Evolutionary conservation across 441 rosid genomes (phyloP).

Genomic region (Cnidoscolus chayamansa): DNA sequence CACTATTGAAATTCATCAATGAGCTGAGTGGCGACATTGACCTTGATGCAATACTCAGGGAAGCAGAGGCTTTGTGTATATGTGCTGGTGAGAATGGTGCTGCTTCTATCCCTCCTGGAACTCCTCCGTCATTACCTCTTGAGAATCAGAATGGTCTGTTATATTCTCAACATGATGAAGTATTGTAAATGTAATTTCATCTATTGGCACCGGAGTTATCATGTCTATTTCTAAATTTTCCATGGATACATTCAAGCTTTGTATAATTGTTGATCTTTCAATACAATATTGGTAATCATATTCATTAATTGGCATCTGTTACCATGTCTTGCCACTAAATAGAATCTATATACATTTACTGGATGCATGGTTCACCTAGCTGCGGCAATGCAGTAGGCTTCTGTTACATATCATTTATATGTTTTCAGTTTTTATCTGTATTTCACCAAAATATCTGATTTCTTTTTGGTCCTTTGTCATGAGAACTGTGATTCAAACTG

Average conservation of each 20-base stretch:
- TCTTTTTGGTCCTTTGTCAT: neutral
- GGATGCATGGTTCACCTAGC: neutral
- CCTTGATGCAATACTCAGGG: conserved; percentile 67
- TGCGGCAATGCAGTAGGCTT: neutral
- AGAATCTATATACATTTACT: neutral
- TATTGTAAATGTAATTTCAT: conserved; percentile 44
- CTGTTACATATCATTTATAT: neutral
- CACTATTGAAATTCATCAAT: conserved; percentile 88
- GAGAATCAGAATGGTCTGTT: conserved; percentile 43
- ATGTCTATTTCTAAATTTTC: neutral
- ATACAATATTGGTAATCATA: conserved; percentile 2
- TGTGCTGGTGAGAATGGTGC: conserved; percentile 94
- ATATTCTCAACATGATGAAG: conserved; percentile 63
- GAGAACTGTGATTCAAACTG: no score
- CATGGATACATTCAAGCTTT: conserved; percentile 4
- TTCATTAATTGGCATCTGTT: conserved; percentile 3
- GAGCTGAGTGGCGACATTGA: conserved; percentile 85
- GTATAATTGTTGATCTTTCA: conserved; percentile 21
- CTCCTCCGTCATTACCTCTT: conserved; percentile 82
- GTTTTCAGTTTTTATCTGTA: neutral
- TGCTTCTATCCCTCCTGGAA: conserved; percentile 89
- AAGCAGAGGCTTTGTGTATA: conserved; percentile 91
- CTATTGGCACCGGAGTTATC: neutral
- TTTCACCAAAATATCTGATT: neutral
- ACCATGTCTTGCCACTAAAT: neutral